Conservation (phyloP, 352 stramenopile species). For the Phytophthora meadii region DNA sequence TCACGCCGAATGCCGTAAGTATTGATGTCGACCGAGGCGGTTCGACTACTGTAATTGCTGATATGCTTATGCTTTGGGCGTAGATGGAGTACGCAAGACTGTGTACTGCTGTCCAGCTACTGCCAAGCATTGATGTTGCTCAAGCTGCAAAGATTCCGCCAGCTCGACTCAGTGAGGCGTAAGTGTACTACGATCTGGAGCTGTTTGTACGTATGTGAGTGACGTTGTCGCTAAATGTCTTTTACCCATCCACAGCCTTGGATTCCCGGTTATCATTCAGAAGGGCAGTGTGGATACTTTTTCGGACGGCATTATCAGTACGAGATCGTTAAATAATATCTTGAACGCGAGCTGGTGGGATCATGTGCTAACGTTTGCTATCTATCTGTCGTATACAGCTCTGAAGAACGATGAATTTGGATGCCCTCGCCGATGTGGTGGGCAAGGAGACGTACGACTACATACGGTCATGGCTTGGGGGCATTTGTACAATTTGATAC, state of each 20-base stretch:
- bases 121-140: constrained; percentile 53
- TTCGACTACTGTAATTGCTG: neutral
- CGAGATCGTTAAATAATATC: constrained; percentile 2
- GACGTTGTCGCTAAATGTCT: neutral
- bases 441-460: constrained; percentile 88
- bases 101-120: constrained; percentile 55
- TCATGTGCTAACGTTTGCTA: constrained; percentile 3
- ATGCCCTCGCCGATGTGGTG: constrained; percentile 88
- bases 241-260: constrained; percentile 51
- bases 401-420: constrained; percentile 72
- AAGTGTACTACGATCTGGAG: constrained; percentile 17
- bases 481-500: neutral
- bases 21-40: neutral
- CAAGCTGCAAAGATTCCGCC: constrained; percentile 62
- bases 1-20: constrained; percentile 94
- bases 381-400: constrained; percentile 31
- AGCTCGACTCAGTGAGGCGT: constrained; percentile 63
- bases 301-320: constrained; percentile 77
- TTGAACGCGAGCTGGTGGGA: neutral
- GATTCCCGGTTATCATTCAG: constrained; percentile 82
- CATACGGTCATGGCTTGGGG: neutral
- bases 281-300: constrained; percentile 87
- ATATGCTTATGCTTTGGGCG: constrained; percentile 3
- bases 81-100: constrained; percentile 89
- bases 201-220: neutral